Conservation (phyloP, 345 rosid species). For the Ceriops tagal region DNA sequence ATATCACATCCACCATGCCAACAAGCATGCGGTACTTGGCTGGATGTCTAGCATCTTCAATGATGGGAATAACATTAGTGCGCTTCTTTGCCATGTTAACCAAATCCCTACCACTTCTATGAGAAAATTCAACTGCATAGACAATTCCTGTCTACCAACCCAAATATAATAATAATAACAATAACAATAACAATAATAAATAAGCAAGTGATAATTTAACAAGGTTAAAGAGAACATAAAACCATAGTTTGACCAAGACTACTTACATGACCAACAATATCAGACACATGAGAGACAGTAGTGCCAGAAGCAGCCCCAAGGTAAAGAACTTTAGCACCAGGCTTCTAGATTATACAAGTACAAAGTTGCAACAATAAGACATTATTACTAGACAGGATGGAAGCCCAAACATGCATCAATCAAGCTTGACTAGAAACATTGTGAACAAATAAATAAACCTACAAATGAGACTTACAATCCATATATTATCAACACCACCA, state of each 20-base stretch:
- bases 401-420: not conserved
- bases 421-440: not conserved
- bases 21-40: constrained; percentile 94
- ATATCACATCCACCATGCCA: constrained; percentile 99
- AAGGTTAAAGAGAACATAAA: not conserved
- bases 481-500: constrained; percentile 94
- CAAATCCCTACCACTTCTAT: constrained; percentile 92
- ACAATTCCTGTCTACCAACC: constrained; percentile 67
- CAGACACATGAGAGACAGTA: constrained; percentile 98
- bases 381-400: not conserved
- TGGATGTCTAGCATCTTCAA: constrained; percentile 99
- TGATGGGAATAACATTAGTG: constrained; percentile 88
- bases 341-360: constrained; percentile 50
- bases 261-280: constrained; percentile 92
- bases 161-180: not conserved
- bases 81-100: constrained; percentile 99
- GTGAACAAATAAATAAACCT: not conserved
- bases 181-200: not conserved
- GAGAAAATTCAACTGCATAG: constrained; percentile 96
- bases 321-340: constrained; percentile 92
- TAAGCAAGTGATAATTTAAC: not conserved
- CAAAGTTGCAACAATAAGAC: not conserved
- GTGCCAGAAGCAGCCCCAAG: constrained; percentile 99
- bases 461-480: constrained; percentile 59
- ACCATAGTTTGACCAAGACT: not conserved